Percentiles rank a stretch among this genome's conserved stretches.
Conservation (phyloP, 331 rosid genomes). For the Cydonia oblonga region DNA sequence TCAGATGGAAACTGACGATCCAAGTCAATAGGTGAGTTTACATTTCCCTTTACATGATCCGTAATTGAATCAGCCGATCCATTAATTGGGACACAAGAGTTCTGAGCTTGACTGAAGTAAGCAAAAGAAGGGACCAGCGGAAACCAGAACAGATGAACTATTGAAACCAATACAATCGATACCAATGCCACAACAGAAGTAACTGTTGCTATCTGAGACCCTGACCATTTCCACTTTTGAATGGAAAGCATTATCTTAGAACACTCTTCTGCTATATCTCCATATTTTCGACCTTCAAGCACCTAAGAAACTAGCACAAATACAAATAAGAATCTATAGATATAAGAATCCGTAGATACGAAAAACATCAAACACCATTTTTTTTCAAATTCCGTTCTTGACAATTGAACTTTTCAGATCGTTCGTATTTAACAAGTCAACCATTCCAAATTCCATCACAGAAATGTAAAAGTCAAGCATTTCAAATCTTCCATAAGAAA, state of each 20-base stretch:
- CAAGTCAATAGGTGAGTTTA: conserved; percentile 24
- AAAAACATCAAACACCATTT: too few species aligned
- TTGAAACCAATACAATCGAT: conserved; percentile 48
- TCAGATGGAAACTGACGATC: conserved; percentile 54
- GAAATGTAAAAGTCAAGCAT: not conserved
- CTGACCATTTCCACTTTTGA: conserved; percentile 58
- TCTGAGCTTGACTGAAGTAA: conserved; percentile 48
- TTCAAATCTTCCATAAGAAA: not conserved
- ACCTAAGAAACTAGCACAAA: conserved; percentile 6
- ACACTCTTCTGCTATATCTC: conserved; percentile 19
- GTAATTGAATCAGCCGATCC: conserved; percentile 24
- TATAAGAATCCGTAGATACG: not conserved
- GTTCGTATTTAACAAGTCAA: not conserved
- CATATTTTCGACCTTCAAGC: conserved; percentile 22
- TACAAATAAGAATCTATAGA: not conserved
- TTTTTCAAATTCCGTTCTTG: too few species aligned
- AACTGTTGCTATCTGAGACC: conserved; percentile 58
- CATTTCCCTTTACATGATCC: conserved; percentile 16
- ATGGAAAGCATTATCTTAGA: conserved; percentile 41
- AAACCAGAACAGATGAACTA: conserved; percentile 69
- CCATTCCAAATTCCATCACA: not conserved
- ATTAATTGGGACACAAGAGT: conserved; percentile 37
- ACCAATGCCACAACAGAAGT: conserved; percentile 55
- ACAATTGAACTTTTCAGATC: too few species aligned
- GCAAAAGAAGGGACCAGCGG: conserved; percentile 65